Conservation (phyloP, 345 rosid genomes). For the Camelina hispida region DNA sequence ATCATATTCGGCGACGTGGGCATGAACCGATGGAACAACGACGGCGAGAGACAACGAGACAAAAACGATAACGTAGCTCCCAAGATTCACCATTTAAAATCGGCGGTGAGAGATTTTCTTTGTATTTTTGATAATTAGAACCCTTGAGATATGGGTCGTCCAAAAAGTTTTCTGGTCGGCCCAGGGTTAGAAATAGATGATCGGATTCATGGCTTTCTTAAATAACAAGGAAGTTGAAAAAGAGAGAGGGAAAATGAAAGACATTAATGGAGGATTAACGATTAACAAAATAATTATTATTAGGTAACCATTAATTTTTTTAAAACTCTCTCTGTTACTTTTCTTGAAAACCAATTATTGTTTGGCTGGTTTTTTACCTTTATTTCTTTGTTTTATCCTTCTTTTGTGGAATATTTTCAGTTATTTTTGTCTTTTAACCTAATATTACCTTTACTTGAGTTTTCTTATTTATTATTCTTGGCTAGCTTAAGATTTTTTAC, state of each 20-base stretch:
- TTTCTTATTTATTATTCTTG: neutral
- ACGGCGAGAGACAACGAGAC: slow-evolving; percentile 29
- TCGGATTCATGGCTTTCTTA: slow-evolving; percentile 37
- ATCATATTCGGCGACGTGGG: slow-evolving; percentile 52
- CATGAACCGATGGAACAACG: slow-evolving; percentile 36
- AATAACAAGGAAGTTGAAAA: slow-evolving; percentile 35
- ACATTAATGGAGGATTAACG: slow-evolving; percentile 39
- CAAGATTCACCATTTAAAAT: slow-evolving; percentile 38
- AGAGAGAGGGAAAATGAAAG: slow-evolving; percentile 31
- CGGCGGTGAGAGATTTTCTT: neutral
- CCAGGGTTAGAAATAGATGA: slow-evolving; percentile 42
- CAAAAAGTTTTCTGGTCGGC: slow-evolving; percentile 44
- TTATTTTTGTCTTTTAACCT: slow-evolving; percentile 29
- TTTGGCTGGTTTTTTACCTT: slow-evolving; percentile 31
- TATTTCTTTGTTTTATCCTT: slow-evolving; percentile 37
- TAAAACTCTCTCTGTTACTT: slow-evolving; percentile 16
- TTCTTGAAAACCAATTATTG: slow-evolving; percentile 39
- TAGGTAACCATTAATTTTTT: slow-evolving; percentile 31
- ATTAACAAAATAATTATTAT: slow-evolving; percentile 38
- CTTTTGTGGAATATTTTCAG: slow-evolving; percentile 38
- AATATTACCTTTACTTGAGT: slow-evolving; percentile 6
- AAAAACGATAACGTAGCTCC: slow-evolving; percentile 31
- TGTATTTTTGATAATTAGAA: slow-evolving; percentile 21
- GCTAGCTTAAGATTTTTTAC: neutral
- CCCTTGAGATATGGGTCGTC: slow-evolving; percentile 44